Evolutionary conservation across 148 eudicot species (phyloP).

Genomic region (Rhododendron williamsianum): DNA sequence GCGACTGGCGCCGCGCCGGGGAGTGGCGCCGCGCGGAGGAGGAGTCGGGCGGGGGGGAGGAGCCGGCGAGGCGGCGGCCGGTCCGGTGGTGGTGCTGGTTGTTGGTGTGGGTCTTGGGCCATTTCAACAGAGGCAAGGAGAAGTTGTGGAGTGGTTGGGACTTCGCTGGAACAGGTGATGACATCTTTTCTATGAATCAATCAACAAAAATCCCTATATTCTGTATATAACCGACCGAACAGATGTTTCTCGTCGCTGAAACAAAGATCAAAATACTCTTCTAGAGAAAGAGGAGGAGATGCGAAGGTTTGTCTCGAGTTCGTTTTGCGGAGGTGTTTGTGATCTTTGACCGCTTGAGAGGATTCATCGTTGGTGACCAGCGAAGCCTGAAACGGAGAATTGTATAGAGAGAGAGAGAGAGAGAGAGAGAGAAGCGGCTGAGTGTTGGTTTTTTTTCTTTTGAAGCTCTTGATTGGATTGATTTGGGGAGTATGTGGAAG

Average conservation of each 20-base stretch:
- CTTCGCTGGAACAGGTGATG: constrained; percentile 33
- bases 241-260: background rate
- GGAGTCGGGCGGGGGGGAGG: constrained; percentile 16
- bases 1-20: constrained; percentile 3
- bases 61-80: constrained; percentile 15
- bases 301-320: background rate
- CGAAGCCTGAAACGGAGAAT: background rate
- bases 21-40: constrained; percentile 7
- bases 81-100: constrained; percentile 14
- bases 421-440: background rate
- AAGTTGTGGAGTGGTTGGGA: constrained; percentile 46
- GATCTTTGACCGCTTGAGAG: background rate
- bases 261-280: background rate
- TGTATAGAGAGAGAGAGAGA: background rate
- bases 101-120: constrained; percentile 17
- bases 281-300: background rate
- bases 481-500: background rate
- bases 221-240: background rate
- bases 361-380: background rate
- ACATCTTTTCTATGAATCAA: background rate
- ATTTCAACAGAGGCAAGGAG: constrained; percentile 26
- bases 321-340: background rate
- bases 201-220: too few relatives aligned
- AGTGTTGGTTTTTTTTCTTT: background rate
- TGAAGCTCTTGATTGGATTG: background rate